Conservation (phyloP, 352 stramenopile species). For the Phytophthora fragariae region DNA sequence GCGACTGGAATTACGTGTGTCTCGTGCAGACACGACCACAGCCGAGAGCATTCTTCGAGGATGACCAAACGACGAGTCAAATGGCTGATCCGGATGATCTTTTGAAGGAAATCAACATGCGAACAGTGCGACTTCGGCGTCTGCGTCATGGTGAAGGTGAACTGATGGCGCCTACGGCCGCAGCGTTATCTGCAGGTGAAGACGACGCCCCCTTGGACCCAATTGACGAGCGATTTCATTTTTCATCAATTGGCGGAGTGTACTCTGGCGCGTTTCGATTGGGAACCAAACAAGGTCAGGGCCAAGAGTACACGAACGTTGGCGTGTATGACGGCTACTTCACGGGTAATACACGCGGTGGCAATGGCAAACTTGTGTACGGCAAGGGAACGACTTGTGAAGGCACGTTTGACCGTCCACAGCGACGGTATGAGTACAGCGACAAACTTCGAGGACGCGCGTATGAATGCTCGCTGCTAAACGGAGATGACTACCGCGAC, state of each 20-base stretch:
- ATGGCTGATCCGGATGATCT: constrained; percentile 58
- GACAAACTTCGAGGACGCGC: constrained; percentile 43
- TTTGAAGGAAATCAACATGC: constrained; percentile 71
- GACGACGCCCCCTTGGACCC: constrained; percentile 39
- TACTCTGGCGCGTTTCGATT: constrained; percentile 63
- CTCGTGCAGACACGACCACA: constrained; percentile 63
- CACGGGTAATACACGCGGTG: constrained; percentile 45
- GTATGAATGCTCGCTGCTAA: constrained; percentile 57
- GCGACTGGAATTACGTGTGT: constrained; percentile 73
- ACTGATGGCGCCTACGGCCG: constrained; percentile 34
- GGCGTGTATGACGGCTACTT: constrained; percentile 76
- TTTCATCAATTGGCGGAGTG: constrained; percentile 69
- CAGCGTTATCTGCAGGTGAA: constrained; percentile 21
- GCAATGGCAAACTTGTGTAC: constrained; percentile 61
- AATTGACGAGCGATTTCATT: constrained; percentile 68
- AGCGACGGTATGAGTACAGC: constrained; percentile 52
- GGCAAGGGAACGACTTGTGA: constrained; percentile 59
- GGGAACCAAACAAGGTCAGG: constrained; percentile 60
- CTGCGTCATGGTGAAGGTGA: constrained; percentile 66
- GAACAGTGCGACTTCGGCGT: constrained; percentile 57
- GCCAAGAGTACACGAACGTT: constrained; percentile 69
- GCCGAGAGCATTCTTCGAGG: constrained; percentile 62
- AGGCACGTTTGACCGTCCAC: constrained; percentile 58
- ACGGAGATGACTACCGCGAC: constrained; percentile 57
- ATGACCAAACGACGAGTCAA: constrained; percentile 60